Conservation (phyloP, 2,329 filamentous ascomycete species). For the Aureobasidium sp. region DNA sequence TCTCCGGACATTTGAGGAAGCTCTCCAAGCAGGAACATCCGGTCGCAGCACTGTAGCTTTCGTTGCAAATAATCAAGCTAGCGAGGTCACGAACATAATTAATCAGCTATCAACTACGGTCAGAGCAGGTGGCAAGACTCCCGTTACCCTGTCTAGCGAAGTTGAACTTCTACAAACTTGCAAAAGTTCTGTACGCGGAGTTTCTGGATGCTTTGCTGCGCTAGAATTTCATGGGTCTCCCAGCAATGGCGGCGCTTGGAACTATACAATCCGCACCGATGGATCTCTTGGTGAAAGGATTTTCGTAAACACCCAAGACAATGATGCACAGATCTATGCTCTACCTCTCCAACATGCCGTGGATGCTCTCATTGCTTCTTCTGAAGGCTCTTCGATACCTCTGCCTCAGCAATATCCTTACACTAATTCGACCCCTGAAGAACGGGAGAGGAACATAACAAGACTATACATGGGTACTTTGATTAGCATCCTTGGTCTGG, state of each 20-base stretch:
- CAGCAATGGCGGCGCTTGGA: conserved; percentile 68
- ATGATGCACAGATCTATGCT: conserved; percentile 70
- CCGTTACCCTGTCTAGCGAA: conserved; percentile 49
- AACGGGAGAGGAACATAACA: conserved; percentile 60
- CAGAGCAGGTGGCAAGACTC: conserved; percentile 47
- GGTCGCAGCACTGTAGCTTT: conserved; percentile 67
- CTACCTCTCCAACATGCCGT: conserved; percentile 74
- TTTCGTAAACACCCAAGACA: conserved; percentile 55
- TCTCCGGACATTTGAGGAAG: conserved; percentile 58
- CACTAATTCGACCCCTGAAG: conserved; percentile 61
- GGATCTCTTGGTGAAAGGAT: conserved; percentile 60
- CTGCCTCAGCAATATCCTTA: conserved; percentile 62
- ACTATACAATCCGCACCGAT: conserved; percentile 77
- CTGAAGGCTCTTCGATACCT: conserved; percentile 40
- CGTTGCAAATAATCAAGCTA: conserved; percentile 63
- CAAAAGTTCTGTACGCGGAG: conserved; percentile 49
- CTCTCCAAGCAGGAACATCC: conserved; percentile 49
- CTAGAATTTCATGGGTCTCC: conserved; percentile 71
- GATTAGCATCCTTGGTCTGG: conserved; percentile 68
- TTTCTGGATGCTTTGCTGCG: conserved; percentile 65
- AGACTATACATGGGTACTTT: conserved; percentile 64
- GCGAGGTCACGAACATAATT: conserved; percentile 67
- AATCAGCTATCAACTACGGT: conserved; percentile 53
- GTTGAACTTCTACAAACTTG: conserved; percentile 57
- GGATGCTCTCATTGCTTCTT: conserved; percentile 60